Percentiles rank a stretch among this genome's conserved stretches.
Evolutionary conservation across 257 asterid genomes (phyloP).

Genomic region (Fraxinus excelsior): DNA sequence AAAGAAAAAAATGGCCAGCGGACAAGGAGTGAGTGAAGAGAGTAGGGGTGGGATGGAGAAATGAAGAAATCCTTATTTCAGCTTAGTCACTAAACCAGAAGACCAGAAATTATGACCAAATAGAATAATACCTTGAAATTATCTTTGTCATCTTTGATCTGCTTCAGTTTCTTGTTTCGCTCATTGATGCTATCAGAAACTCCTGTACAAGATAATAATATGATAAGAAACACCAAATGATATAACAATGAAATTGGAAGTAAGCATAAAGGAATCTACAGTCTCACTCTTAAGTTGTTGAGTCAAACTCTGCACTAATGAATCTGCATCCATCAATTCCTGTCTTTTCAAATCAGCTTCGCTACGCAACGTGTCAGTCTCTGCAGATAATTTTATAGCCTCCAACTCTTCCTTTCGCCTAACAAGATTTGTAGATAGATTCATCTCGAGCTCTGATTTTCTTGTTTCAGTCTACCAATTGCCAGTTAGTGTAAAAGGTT

Average conservation of each 20-base stretch:
- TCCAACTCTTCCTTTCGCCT: constrained; percentile 93
- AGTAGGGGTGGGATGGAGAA: neutral
- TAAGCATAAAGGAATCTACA: constrained; percentile 10
- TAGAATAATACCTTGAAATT: constrained; percentile 60
- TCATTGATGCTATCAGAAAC: constrained; percentile 58
- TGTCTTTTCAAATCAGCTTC: constrained; percentile 85
- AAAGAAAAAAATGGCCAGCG: constrained; percentile 8
- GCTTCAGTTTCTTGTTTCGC: constrained; percentile 61
- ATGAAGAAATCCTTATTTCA: constrained; percentile 7
- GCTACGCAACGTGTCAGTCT: constrained; percentile 60
- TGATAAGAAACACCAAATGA: constrained; percentile 10
- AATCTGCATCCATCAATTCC: constrained; percentile 67
- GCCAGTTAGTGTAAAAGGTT: constrained; percentile 21
- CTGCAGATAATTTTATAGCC: constrained; percentile 75
- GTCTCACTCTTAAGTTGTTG: constrained; percentile 73
- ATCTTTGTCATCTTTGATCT: constrained; percentile 71
- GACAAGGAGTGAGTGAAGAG: neutral
- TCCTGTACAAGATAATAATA: constrained; percentile 41
- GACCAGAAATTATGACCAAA: constrained; percentile 22
- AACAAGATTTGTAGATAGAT: constrained; percentile 88
- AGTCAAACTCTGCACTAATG: constrained; percentile 58
- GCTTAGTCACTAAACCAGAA: constrained; percentile 15
- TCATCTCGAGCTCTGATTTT: constrained; percentile 96
- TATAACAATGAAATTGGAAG: constrained; percentile 4
- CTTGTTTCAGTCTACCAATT: constrained; percentile 79